Percentiles rank a stretch among this genome's conserved stretches.
phyloP scores from a whole-genome alignment of 345 rosid species.

The Euphorbia lathyris region DNA sequence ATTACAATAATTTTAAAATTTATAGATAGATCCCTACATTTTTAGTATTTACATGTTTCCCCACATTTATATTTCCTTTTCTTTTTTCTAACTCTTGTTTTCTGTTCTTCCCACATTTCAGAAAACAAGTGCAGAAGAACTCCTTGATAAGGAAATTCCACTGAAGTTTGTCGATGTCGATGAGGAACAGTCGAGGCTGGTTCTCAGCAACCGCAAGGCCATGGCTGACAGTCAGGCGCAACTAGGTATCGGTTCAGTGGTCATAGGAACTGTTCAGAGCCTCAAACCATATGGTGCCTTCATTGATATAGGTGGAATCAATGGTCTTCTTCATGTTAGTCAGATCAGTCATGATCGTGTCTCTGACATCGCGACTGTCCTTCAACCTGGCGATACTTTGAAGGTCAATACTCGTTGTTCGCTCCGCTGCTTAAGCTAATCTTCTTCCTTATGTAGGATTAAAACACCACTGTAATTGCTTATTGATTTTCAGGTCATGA shows the following conservation, averaged over 20 bases:
- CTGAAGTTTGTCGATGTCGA: conserved; percentile 96
- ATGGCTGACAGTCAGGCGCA: conserved; percentile 98
- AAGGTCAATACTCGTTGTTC: conserved; percentile 42
- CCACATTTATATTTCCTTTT: no score
- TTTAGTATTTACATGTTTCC: no score
- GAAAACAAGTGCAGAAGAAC: conserved; percentile 88
- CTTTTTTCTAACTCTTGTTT: no score
- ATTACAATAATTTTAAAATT: no score
- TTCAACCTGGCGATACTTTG: conserved; percentile 92
- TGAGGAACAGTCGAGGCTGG: conserved; percentile 87
- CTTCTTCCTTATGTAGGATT: background rate
- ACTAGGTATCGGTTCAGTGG: conserved; percentile 92
- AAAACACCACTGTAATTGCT: background rate
- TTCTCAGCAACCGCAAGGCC: conserved; percentile 95
- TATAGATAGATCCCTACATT: no score
- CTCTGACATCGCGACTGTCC: conserved; percentile 88
- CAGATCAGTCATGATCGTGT: conserved; percentile 98
- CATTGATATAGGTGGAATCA: conserved; percentile 93
- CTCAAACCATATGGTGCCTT: conserved; percentile 97
- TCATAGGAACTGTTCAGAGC: conserved; percentile 83
- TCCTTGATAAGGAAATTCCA: conserved; percentile 74
- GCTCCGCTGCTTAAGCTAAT: background rate
- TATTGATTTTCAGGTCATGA: conserved; percentile 66
- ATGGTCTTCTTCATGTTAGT: conserved; percentile 97
- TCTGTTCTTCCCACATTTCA: conserved; percentile 23